phyloP scores from a whole-genome alignment of 352 stramenopile genomes.

The Phytophthora melonis region DNA sequence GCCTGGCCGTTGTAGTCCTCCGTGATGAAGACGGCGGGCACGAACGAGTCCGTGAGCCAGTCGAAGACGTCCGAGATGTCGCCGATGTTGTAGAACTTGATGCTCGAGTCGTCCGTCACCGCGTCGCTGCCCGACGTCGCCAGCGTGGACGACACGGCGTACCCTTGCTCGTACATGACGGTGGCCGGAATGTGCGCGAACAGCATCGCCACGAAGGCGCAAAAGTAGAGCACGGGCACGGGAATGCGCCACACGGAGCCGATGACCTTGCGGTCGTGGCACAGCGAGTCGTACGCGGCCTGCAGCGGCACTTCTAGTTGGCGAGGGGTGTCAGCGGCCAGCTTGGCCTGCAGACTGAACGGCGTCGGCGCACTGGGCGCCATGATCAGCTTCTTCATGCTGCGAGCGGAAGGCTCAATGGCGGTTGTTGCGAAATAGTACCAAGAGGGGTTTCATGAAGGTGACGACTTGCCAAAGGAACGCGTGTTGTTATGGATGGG shows the following conservation, averaged over 20 bases:
- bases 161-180: slow-evolving; percentile 46
- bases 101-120: slow-evolving; percentile 49
- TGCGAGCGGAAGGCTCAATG: neutral
- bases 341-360: neutral
- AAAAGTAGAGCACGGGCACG: slow-evolving; percentile 50
- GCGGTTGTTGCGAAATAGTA: neutral
- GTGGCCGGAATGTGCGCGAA: slow-evolving; percentile 51
- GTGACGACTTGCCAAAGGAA: neutral
- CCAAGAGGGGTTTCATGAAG: neutral
- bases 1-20: slow-evolving; percentile 59
- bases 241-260: slow-evolving; percentile 44
- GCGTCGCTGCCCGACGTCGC: slow-evolving; percentile 55
- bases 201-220: slow-evolving; percentile 56
- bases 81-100: slow-evolving; percentile 62
- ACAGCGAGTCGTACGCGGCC: slow-evolving; percentile 7
- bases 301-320: neutral
- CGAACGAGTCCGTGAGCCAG: slow-evolving; percentile 55
- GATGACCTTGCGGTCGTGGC: slow-evolving; percentile 50
- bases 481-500: neutral
- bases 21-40: slow-evolving; percentile 56
- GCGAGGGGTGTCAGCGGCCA: neutral
- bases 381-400: slow-evolving; percentile 14
- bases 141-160: slow-evolving; percentile 43
- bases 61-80: slow-evolving; percentile 50
- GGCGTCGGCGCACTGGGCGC: neutral